Evolutionary conservation across 768 basidiomycete species (phyloP).

Genomic region (Tylopilus vinaceipallidus): DNA sequence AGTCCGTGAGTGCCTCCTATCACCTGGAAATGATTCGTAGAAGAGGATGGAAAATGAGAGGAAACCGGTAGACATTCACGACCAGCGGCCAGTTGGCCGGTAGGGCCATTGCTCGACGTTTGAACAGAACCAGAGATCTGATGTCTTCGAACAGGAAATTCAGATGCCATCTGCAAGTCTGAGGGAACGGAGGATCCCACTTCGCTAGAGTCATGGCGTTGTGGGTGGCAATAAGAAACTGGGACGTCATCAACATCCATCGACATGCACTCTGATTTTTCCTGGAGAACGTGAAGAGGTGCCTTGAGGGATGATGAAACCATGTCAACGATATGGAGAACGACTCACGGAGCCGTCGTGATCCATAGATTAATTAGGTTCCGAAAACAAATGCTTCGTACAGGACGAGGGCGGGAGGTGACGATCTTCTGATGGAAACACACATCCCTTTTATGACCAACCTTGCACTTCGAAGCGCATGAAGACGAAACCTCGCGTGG

Average conservation of each 20-base stretch:
- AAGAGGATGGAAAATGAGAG: background rate
- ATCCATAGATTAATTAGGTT: constrained; percentile 10
- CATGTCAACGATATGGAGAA: background rate
- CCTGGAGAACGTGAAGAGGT: constrained; percentile 2
- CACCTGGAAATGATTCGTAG: background rate
- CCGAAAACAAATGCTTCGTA: background rate
- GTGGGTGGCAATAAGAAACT: background rate
- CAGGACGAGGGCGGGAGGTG: background rate
- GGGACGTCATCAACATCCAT: constrained; percentile 16
- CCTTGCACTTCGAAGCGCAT: background rate
- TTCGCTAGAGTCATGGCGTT: background rate
- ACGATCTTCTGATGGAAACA: background rate
- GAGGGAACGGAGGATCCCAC: background rate
- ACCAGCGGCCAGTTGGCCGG: no score
- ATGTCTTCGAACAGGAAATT: background rate
- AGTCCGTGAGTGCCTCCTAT: background rate
- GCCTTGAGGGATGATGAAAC: background rate
- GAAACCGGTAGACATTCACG: no score
- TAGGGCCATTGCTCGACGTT: background rate
- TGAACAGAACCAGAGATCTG: background rate
- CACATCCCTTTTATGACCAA: constrained; percentile 17
- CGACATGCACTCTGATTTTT: background rate
- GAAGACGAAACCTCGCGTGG: constrained; percentile 3
- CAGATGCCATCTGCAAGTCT: no score
- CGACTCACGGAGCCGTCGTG: constrained; percentile 15